Conservation (phyloP, 179 eudicot species). For the Spinacia oleracea region DNA sequence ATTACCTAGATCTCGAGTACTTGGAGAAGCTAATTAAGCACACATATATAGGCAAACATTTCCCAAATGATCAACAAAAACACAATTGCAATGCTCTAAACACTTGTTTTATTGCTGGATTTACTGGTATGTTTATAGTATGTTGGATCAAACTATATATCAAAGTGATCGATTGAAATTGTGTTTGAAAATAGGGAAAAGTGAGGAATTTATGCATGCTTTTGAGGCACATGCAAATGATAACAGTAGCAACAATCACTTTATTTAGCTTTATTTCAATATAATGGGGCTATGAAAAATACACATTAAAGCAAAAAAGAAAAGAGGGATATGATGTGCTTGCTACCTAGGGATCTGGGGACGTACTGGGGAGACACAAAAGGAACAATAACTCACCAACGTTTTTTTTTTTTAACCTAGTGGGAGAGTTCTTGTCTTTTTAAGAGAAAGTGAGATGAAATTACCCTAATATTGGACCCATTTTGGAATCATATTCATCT, state of each 20-base stretch:
- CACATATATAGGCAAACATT: background rate
- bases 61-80: background rate
- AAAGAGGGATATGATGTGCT: conserved; percentile 25
- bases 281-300: conserved; percentile 11
- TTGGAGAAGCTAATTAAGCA: too few relatives aligned
- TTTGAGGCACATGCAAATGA: conserved; percentile 47
- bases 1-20: too few relatives aligned
- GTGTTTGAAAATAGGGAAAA: conserved; percentile 27
- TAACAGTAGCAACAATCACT: conserved; percentile 20
- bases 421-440: conserved; percentile 19
- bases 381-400: conserved; percentile 7
- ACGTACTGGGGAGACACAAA: conserved; percentile 14
- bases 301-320: conserved; percentile 2
- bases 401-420: conserved; percentile 8
- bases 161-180: too few relatives aligned
- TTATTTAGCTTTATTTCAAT: conserved; percentile 28
- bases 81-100: conserved; percentile 26
- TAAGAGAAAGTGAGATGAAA: conserved; percentile 8
- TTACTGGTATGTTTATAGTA: conserved; percentile 2
- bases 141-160: background rate
- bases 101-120: conserved; percentile 28
- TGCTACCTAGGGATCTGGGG: conserved; percentile 24
- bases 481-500: conserved; percentile 3
- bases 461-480: background rate
- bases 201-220: conserved; percentile 36